Evolutionary conservation across 495 filamentous ascomycete genomes (phyloP).

Genomic region (Usnea hakonensis): DNA sequence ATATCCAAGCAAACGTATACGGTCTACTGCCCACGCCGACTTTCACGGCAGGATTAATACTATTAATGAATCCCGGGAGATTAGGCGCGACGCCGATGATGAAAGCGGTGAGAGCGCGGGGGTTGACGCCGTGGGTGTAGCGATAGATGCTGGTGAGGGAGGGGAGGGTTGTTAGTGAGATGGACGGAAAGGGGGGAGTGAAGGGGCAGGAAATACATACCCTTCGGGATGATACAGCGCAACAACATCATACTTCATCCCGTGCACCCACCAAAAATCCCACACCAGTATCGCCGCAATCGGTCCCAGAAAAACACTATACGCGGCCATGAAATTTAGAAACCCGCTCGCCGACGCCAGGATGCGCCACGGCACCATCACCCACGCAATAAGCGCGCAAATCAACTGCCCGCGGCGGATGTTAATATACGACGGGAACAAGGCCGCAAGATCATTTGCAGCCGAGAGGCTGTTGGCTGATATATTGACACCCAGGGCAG

Average conservation of each 20-base stretch:
- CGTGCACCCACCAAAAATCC: conserved; percentile 63
- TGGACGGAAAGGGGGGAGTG: too few species aligned
- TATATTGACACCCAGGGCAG: conserved; percentile 48
- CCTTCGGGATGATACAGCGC: conserved; percentile 37
- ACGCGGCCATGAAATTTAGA: conserved; percentile 55
- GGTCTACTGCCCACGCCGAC: conserved; percentile 43
- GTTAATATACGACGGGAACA: conserved; percentile 52
- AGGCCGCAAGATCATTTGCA: conserved; percentile 55
- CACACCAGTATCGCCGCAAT: conserved; percentile 59
- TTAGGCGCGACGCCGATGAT: conserved; percentile 54
- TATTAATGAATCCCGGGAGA: conserved; percentile 50
- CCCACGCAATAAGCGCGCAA: conserved; percentile 51
- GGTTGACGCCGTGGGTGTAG: conserved; percentile 58
- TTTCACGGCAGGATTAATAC: conserved; percentile 38
- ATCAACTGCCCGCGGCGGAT: conserved; percentile 57
- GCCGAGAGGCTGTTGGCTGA: conserved; percentile 58
- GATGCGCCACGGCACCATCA: conserved; percentile 59
- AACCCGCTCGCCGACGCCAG: conserved; percentile 49
- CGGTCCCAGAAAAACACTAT: conserved; percentile 61
- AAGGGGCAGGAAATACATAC: neutral
- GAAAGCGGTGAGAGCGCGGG: conserved; percentile 57
- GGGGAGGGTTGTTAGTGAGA: too few species aligned
- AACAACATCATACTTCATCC: conserved; percentile 51
- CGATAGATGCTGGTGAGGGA: conserved; percentile 32
- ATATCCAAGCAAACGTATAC: conserved; percentile 50